Evolutionary conservation across 2,329 filamentous ascomycete species (phyloP), one percentile per base, ranked within the genome.

Genomic region (Aspergillus quadrilineatus): DNA sequence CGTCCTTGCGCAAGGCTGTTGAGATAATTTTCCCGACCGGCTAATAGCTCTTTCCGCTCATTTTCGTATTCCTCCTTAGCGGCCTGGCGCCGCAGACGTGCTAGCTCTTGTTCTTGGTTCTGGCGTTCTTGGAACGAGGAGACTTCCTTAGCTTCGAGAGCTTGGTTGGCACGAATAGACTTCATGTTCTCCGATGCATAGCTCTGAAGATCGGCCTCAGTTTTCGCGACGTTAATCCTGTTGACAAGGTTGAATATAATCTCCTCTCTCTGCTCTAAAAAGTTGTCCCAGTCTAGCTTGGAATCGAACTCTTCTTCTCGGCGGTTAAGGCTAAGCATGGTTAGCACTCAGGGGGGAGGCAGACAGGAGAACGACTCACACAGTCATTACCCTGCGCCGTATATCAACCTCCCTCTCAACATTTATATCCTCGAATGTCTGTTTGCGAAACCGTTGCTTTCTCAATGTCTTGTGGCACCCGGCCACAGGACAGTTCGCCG

Each of bases 341-440:
- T 48, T 22, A 48, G 30, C 30, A 22, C 15, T 30, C 10, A 36
- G 29, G 8, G 46, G 6, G 17, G 4, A 12, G 17, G 46, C 15
- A 39, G 10, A 14, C 9, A 4, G 8, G 28, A 50, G n/a, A 6
- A 12, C 7, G 53, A 67, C 76, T 53, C 74, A 82, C 77, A 80
- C 79, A 52, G 75, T 75, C 65, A 87, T 87, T 2, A 97, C 90
- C 54, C 90, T 82, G 57, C 87, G 85, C 53, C 94, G 83, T 58
- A 97, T 91, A 75, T 99, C 94, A 15, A 97, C 91, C 76, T 99
- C 94, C 55, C 92, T 84, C 81, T 97, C 93, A 5, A 97, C 87
- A 41, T 83, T 76, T 39, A 99, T 82, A 74, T 97, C 92, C 60
- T 87, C 89, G 70, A 97, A 99, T 55, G 92, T 97, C 68, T 95